Base-by-base conservation (phyloP, 352 stramenopile genomes). In the Pythium pyrilobum region DNA sequence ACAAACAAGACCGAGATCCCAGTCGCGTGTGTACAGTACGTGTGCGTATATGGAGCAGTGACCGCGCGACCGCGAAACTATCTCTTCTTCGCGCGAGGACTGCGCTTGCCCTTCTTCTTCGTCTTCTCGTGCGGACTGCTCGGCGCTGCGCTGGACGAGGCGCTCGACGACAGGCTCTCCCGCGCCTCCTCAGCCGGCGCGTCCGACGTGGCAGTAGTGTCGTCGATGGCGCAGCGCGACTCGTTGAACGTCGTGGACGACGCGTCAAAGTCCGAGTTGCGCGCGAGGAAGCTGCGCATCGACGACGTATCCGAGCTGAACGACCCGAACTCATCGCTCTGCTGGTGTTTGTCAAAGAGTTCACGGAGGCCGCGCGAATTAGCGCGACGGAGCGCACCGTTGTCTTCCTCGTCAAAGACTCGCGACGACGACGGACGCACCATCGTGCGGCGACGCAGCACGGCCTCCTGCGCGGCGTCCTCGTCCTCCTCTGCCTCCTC, bases 341-440 rank as follows among this genome's bases (percentile, higher is more conserved):
- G 52, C 4, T 50, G n/a, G 40, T 44, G 52, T 20, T 45, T 53
- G 5, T 46, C 45, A 21, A 33, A 50, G 25, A 52, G 46, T 23
- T 46, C 50, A 11, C 54, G 44, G 9, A 60, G 43, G 8, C 34
- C 27, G 9, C 29, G 33, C 8, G 34, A 38, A 4, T 10, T 27
- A 1, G 47, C 44, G 24, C 33, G 16, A 45, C 5, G 6, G 21
- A 34, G 21, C 6, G 3, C 20, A 5, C 9, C 31, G 20, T 62
- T 43, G 8, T 31, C 7, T 16, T 70, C 62, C 5, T 70, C 56
- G n/a, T 63, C 62, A 63, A 70, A 70, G 25, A 66, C 50, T 18
- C 48, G 50, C 25, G 53, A 55, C 15, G 53, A 61, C 16, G 53
- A 44, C 3, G 39, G 37, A 10, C 38, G 53, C n/a, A 34, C 18